A percentile compares a stretch with the other conserved stretches of the same genome.
phyloP scores from a whole-genome alignment of 1,139 yeast species.

The Schwanniomyces etchellsii region DNA sequence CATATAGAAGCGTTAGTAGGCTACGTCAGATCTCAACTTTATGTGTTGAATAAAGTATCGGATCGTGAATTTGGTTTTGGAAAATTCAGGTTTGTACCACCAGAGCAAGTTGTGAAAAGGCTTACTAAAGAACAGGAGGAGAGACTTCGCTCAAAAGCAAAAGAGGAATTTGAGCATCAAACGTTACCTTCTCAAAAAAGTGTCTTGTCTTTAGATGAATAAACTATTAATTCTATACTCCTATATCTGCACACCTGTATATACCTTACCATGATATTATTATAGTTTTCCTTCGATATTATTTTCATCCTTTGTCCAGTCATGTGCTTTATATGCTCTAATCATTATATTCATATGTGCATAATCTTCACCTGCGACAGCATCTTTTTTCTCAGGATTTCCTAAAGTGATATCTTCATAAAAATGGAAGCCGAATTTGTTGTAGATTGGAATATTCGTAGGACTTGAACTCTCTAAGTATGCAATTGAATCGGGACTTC shows the following conservation, averaged over 20 bases:
- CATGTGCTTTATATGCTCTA: slow-evolving; percentile 38
- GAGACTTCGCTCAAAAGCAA: slow-evolving; percentile 34
- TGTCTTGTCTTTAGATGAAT: slow-evolving; percentile 56
- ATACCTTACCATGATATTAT: slow-evolving; percentile 2
- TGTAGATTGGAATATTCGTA: slow-evolving; percentile 52
- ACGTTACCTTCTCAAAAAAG: slow-evolving; percentile 61
- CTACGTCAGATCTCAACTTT: slow-evolving; percentile 83
- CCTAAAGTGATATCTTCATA: slow-evolving; percentile 49
- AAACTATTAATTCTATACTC: slow-evolving; percentile 6
- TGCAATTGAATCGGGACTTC: slow-evolving; percentile 31
- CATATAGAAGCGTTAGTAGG: slow-evolving; percentile 84
- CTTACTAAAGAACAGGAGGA: slow-evolving; percentile 59
- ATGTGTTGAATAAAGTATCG: slow-evolving; percentile 75
- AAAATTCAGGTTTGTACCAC: slow-evolving; percentile 78
- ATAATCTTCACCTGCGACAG: slow-evolving; percentile 37
- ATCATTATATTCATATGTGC: slow-evolving; percentile 59
- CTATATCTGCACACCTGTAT: slow-evolving; percentile 2
- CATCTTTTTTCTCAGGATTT: slow-evolving; percentile 18
- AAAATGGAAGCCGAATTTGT: slow-evolving; percentile 49
- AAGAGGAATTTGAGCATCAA: slow-evolving; percentile 29
- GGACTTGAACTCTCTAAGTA: slow-evolving; percentile 58
- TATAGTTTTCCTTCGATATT: slow-evolving; percentile 12
- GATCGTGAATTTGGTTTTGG: slow-evolving; percentile 95
- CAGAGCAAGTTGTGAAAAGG: slow-evolving; percentile 71
- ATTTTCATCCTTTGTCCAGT: background rate